Evolutionary conservation across 768 basidiomycete species (phyloP).

Genomic region (Rhodotorula sphaerocarpa): DNA sequence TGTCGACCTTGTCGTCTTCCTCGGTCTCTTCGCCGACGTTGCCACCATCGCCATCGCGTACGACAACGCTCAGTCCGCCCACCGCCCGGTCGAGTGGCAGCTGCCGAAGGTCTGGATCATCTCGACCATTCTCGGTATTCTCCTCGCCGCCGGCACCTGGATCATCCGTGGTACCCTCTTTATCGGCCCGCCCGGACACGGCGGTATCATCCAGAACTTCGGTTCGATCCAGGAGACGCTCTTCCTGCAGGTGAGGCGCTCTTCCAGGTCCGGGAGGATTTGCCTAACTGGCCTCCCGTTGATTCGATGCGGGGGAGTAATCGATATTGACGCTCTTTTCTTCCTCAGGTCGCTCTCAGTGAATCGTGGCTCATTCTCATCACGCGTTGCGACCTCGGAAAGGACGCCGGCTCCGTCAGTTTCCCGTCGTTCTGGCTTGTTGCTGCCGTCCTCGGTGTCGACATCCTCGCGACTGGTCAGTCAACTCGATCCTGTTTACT

Average conservation of each 20-base stretch:
- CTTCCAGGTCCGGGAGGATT: neutral
- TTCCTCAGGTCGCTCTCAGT: constrained; percentile 49
- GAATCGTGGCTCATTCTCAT: constrained; percentile 48
- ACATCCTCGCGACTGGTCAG: constrained; percentile 44
- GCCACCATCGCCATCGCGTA: constrained; percentile 52
- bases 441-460: constrained; percentile 33
- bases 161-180: constrained; percentile 49
- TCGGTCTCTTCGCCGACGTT: constrained; percentile 49
- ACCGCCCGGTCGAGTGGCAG: constrained; percentile 51
- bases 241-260: neutral
- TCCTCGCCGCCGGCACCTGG: constrained; percentile 50
- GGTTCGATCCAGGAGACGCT: constrained; percentile 38
- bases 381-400: constrained; percentile 6
- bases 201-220: constrained; percentile 50
- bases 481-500: neutral
- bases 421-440: constrained; percentile 48
- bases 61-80: constrained; percentile 45
- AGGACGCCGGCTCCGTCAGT: constrained; percentile 36
- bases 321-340: constrained; percentile 50
- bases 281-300: constrained; percentile 42
- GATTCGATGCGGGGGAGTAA: no score
- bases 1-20: constrained; percentile 49
- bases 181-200: constrained; percentile 35
- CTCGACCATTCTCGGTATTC: constrained; percentile 43
- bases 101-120: constrained; percentile 51